Evolutionary conservation across 1,284 basidiomycete species (phyloP).

Genomic region (Schizophyllum commune): DNA sequence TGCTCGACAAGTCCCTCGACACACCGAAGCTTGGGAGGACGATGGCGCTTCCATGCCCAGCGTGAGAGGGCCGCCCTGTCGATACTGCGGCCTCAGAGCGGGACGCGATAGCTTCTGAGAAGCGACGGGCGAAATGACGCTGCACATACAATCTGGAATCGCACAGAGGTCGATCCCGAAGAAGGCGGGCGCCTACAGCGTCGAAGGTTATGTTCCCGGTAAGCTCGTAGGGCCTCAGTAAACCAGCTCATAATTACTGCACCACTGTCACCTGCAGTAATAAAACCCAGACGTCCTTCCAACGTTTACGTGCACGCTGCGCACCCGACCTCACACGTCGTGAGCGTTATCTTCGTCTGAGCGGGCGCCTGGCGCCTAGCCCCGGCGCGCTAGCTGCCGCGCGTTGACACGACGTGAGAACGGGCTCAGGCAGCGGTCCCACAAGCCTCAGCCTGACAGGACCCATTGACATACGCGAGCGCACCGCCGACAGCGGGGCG

Average conservation of each 20-base stretch:
- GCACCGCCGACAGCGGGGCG: neutral
- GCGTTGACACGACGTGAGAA: neutral
- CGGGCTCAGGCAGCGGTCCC: too few relatives aligned
- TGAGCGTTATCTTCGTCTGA: neutral
- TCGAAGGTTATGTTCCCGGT: neutral
- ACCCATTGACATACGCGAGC: neutral
- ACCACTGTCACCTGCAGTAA: neutral
- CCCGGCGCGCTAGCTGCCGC: neutral
- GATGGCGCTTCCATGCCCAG: neutral
- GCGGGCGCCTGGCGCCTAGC: neutral
- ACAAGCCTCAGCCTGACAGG: neutral
- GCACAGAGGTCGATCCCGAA: neutral
- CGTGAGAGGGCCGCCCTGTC: too few relatives aligned
- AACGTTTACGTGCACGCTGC: neutral
- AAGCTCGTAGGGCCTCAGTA: neutral
- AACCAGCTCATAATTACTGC: neutral
- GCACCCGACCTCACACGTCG: neutral
- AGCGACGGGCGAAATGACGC: neutral
- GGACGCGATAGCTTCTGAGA: neutral
- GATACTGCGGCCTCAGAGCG: neutral
- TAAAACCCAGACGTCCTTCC: neutral
- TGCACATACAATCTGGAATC: neutral
- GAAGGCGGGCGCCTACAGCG: neutral
- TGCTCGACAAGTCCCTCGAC: neutral
- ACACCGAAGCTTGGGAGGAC: neutral